Evolutionary conservation across 2,329 filamentous ascomycete species (phyloP).

Genomic region (Arthrobotrys conoides): DNA sequence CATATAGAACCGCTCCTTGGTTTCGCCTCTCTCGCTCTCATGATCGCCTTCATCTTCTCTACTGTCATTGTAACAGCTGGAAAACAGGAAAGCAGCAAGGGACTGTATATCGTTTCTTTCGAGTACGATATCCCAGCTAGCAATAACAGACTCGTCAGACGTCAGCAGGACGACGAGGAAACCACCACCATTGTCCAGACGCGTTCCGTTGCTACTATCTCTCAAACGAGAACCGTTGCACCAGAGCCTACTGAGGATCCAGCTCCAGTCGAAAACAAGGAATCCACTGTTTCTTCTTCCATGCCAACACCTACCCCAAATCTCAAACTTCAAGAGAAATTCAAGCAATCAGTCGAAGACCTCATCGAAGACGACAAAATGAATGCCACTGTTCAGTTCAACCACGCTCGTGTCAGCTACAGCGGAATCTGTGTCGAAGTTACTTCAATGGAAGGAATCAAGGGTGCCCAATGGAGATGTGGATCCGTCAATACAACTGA

Average conservation of each 20-base stretch:
- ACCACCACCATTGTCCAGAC: slow-evolving; percentile 43
- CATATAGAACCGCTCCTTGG: slow-evolving; percentile 61
- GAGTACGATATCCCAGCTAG: slow-evolving; percentile 57
- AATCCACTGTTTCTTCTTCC: slow-evolving; percentile 24
- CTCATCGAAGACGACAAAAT: slow-evolving; percentile 56
- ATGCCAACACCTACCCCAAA: slow-evolving; percentile 44
- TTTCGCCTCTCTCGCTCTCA: slow-evolving; percentile 61
- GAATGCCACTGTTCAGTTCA: slow-evolving; percentile 60
- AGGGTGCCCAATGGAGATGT: slow-evolving; percentile 57
- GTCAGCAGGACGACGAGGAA: slow-evolving; percentile 35
- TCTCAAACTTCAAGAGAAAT: slow-evolving; percentile 53
- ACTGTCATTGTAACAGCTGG: slow-evolving; percentile 62
- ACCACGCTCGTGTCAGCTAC: slow-evolving; percentile 63
- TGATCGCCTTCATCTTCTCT: slow-evolving; percentile 63
- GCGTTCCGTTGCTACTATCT: slow-evolving; percentile 41
- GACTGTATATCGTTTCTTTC: slow-evolving; percentile 64
- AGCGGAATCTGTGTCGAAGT: slow-evolving; percentile 64
- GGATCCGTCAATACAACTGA: slow-evolving; percentile 57
- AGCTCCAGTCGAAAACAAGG: not conserved
- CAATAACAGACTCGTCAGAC: slow-evolving; percentile 31
- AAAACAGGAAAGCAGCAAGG: slow-evolving; percentile 60
- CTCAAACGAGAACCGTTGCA: slow-evolving; percentile 36
- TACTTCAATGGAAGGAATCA: slow-evolving; percentile 61
- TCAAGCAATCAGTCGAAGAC: slow-evolving; percentile 42
- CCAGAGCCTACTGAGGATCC: slow-evolving; percentile 29